Evolutionary conservation across 202 grass and related monocot species (phyloP).

Genomic region (Carex sylvatica): DNA sequence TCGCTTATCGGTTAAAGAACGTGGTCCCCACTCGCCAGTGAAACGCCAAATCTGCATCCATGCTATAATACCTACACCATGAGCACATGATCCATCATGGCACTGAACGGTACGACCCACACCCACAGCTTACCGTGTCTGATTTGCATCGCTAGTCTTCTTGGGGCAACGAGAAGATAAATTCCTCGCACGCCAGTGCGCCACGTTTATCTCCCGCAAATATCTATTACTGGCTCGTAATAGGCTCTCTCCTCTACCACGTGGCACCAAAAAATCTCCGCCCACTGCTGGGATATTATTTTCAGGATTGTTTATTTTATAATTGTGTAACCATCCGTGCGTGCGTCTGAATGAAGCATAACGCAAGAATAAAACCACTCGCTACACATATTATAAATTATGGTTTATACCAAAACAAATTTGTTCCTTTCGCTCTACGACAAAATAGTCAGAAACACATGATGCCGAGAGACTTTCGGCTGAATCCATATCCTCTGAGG

Average conservation of each 20-base stretch:
- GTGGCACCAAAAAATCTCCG: conserved; percentile 21
- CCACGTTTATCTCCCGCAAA: conserved; percentile 14
- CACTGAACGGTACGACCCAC: not conserved
- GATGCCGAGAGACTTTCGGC: not conserved
- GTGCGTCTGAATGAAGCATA: not conserved
- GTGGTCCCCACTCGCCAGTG: not conserved
- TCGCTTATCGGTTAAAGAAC: not conserved
- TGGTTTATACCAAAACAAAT: not conserved
- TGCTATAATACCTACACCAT: not conserved
- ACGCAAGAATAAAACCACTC: not conserved
- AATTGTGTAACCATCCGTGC: not conserved
- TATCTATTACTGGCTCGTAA: conserved; percentile 40
- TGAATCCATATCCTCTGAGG: not conserved
- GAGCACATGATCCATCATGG: not conserved
- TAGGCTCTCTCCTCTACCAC: conserved; percentile 15
- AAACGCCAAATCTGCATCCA: not conserved
- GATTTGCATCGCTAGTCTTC: no score
- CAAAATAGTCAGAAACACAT: not conserved
- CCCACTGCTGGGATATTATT: not conserved
- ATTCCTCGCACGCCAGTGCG: conserved; percentile 19
- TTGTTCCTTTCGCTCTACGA: not conserved
- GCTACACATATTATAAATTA: not conserved
- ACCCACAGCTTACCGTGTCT: not conserved
- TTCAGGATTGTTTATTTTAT: not conserved
- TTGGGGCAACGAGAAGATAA: conserved; percentile 3